These are phyloP conservation scores for Chernovozyma aurita DNA, from an alignment of 1,139 yeast genomes.

Conservation along the genomic window DNA sequence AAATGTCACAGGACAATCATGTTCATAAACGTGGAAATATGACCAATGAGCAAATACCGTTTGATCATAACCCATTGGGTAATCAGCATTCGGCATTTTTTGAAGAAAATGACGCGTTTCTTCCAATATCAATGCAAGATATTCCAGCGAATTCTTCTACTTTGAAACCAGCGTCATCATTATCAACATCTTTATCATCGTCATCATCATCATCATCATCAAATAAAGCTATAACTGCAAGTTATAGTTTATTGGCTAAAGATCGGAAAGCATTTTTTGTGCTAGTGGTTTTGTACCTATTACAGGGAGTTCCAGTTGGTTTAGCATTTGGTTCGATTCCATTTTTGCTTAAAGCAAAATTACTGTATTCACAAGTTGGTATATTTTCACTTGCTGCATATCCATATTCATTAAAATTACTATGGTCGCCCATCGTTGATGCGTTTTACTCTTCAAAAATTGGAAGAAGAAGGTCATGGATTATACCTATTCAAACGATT, in stretches of 20 bases:
- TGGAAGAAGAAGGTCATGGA: conserved; percentile 93
- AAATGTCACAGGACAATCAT: conserved; percentile 1
- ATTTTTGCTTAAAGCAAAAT: conserved; percentile 72
- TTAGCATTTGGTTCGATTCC: conserved; percentile 96
- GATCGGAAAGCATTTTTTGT: conserved; percentile 73
- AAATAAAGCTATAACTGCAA: background rate
- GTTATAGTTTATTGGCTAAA: conserved; percentile 24
- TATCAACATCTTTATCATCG: background rate
- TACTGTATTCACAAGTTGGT: conserved; percentile 89
- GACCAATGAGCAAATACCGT: background rate
- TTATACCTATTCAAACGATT: conserved; percentile 80
- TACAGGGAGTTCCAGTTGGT: conserved; percentile 96
- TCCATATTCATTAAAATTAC: conserved; percentile 84
- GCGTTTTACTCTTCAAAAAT: conserved; percentile 63
- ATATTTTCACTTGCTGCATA: conserved; percentile 87
- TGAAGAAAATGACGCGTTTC: conserved; percentile 31
- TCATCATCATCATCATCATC: background rate
- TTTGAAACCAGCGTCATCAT: background rate
- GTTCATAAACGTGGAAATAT: conserved; percentile 16
- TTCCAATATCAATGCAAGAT: conserved; percentile 29
- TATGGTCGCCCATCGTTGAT: conserved; percentile 97
- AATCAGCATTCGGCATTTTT: conserved; percentile 21
- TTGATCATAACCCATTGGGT: conserved; percentile 2
- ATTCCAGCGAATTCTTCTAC: no score
- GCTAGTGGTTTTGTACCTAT: conserved; percentile 65